Conservation (phyloP, 768 basidiomycete genomes). For the Suillus variegatus region DNA sequence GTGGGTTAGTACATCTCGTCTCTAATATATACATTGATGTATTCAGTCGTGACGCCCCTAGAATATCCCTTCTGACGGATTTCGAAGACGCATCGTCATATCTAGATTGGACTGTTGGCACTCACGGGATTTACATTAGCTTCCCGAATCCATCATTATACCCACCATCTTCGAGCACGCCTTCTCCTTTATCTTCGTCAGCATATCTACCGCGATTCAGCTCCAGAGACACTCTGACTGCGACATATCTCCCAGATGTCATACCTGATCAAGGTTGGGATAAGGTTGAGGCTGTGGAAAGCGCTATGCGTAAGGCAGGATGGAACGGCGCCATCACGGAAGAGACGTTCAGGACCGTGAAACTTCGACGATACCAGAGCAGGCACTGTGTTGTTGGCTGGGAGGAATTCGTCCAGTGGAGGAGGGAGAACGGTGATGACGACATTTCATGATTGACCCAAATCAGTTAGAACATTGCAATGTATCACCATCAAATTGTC, state of each 20-base stretch:
- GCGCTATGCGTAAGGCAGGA: slow-evolving; percentile 92
- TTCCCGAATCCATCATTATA: slow-evolving; percentile 80
- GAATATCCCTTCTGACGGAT: slow-evolving; percentile 90
- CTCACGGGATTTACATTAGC: slow-evolving; percentile 88
- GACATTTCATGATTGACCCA: slow-evolving; percentile 23
- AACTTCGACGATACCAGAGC: slow-evolving; percentile 82
- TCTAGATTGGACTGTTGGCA: slow-evolving; percentile 91
- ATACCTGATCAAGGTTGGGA: slow-evolving; percentile 94
- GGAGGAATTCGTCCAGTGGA: slow-evolving; percentile 80
- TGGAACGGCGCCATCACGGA: slow-evolving; percentile 84
- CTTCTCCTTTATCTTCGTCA: slow-evolving; percentile 73
- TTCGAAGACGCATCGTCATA: slow-evolving; percentile 85
- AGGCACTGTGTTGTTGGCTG: slow-evolving; percentile 65
- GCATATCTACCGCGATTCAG: slow-evolving; percentile 54
- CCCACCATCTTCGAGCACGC: slow-evolving; percentile 58
- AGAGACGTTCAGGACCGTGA: slow-evolving; percentile 73
- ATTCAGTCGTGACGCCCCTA: slow-evolving; percentile 29
- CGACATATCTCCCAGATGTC: slow-evolving; percentile 93
- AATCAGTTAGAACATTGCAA: slow-evolving; percentile 2
- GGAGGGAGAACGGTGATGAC: slow-evolving; percentile 47
- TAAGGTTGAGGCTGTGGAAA: slow-evolving; percentile 85
- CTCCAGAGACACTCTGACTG: slow-evolving; percentile 66
- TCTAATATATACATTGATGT: slow-evolving; percentile 4
- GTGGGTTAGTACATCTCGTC: slow-evolving; percentile 61
- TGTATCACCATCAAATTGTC: slow-evolving; percentile 13